These are phyloP conservation scores for Mycena amicta DNA, from an alignment of 768 basidiomycete species.

Conservation along the genomic window DNA sequence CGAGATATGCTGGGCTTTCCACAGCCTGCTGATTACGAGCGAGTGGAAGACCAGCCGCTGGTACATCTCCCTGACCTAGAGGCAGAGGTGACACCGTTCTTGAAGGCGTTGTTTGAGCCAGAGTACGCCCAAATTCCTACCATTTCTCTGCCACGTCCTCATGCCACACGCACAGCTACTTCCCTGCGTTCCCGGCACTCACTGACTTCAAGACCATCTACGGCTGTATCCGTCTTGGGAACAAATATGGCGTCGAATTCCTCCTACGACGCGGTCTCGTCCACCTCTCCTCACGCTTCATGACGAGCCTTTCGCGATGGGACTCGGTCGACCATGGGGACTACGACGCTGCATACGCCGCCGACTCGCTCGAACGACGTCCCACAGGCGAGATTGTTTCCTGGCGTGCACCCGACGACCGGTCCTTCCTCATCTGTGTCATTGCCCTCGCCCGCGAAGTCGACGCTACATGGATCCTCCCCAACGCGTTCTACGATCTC, in stretches of 20 bases:
- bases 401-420: neutral
- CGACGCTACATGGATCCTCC: slow-evolving; percentile 13
- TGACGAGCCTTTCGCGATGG: neutral
- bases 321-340: neutral
- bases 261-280: neutral
- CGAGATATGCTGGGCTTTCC: slow-evolving; percentile 13
- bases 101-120: slow-evolving; percentile 2
- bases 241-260: neutral
- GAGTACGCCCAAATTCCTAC: neutral
- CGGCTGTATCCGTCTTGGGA: neutral
- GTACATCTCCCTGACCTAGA: slow-evolving; percentile 23
- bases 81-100: neutral
- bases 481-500: slow-evolving; percentile 5
- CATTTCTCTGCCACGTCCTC: neutral
- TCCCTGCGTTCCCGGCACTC: neutral
- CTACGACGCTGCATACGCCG: neutral
- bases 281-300: neutral
- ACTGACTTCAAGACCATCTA: neutral
- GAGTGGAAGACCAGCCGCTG: slow-evolving; percentile 25
- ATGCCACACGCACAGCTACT: neutral
- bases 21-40: slow-evolving; percentile 17
- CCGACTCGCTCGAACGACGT: neutral
- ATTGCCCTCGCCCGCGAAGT: slow-evolving; percentile 15
- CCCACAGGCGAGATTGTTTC: neutral
- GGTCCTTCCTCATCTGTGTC: neutral